Evolutionary conservation across 495 filamentous ascomycete genomes (phyloP).

Genomic region (Penicillium mononematosum): DNA sequence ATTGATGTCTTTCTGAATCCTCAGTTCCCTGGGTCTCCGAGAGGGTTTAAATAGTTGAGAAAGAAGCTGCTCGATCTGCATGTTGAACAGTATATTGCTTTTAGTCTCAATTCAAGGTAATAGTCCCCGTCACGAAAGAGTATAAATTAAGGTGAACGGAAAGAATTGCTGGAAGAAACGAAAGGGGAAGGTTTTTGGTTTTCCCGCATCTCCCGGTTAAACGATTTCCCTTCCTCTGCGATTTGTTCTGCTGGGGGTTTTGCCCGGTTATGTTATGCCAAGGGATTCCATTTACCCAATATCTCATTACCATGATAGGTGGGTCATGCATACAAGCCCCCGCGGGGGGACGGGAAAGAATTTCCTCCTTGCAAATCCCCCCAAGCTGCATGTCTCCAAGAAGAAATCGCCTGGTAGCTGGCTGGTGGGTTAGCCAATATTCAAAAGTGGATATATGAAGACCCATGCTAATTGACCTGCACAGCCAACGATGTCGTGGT

Average conservation of each 20-base stretch:
- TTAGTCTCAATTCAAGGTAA: background rate
- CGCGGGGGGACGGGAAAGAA: slow-evolving; percentile 15
- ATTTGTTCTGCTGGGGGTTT: too few species aligned
- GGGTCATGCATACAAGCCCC: background rate
- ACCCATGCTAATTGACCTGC: slow-evolving; percentile 7
- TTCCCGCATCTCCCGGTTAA: background rate
- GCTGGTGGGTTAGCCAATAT: slow-evolving; percentile 14
- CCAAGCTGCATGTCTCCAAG: slow-evolving; percentile 3
- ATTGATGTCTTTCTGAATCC: background rate
- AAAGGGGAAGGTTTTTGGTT: slow-evolving; percentile 9
- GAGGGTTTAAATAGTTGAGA: slow-evolving; percentile 10
- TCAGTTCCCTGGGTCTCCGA: background rate
- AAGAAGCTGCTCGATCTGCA: background rate
- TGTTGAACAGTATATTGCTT: background rate
- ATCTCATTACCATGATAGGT: background rate
- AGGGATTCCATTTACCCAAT: too few species aligned
- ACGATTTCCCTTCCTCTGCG: background rate
- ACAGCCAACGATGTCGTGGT: slow-evolving; percentile 26
- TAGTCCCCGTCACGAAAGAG: background rate
- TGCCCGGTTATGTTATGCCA: too few species aligned
- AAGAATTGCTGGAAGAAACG: slow-evolving; percentile 19
- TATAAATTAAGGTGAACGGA: slow-evolving; percentile 12
- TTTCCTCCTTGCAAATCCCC: slow-evolving; percentile 9
- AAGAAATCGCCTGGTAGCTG: slow-evolving; percentile 14
- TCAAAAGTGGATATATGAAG: background rate